Conservation (phyloP, 768 basidiomycete species). For the Lentinula edodes region DNA sequence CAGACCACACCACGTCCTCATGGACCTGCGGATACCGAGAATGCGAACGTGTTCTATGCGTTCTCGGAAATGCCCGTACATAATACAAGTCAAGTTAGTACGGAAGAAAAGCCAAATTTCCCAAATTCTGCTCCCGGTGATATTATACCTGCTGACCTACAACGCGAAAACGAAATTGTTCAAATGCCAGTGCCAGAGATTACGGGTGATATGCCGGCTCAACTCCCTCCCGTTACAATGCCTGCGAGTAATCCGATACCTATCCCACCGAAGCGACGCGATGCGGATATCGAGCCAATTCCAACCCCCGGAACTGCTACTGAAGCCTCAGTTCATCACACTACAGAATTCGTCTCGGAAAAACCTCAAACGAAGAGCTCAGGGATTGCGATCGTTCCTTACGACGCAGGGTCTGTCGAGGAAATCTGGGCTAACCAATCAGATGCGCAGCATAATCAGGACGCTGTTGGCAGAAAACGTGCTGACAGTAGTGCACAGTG, state of each 20-base stretch:
- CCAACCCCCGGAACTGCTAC: neutral
- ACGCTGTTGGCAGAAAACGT: neutral
- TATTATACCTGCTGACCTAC: neutral
- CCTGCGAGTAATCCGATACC: neutral
- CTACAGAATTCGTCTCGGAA: too few relatives aligned
- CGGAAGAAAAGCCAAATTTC: neutral
- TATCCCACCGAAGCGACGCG: neutral
- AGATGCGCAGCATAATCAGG: neutral
- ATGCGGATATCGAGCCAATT: neutral
- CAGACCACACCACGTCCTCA: conserved; percentile 4
- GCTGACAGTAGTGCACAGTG: neutral
- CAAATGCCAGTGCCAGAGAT: neutral
- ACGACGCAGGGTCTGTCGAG: neutral
- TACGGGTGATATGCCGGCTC: neutral
- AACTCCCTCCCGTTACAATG: neutral
- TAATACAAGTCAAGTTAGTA: neutral
- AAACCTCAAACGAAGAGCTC: neutral
- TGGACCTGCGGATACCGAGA: conserved; percentile 4
- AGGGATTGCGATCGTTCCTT: neutral
- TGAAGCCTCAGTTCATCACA: neutral
- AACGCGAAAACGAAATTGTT: neutral
- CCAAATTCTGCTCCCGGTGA: neutral
- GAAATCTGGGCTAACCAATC: neutral
- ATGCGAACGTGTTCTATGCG: neutral
- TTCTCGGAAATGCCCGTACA: neutral